Evolutionary conservation across 768 basidiomycete genomes (phyloP), one percentile per base, ranked within the genome.

Genomic region (Amanita pseudoporphyria): DNA sequence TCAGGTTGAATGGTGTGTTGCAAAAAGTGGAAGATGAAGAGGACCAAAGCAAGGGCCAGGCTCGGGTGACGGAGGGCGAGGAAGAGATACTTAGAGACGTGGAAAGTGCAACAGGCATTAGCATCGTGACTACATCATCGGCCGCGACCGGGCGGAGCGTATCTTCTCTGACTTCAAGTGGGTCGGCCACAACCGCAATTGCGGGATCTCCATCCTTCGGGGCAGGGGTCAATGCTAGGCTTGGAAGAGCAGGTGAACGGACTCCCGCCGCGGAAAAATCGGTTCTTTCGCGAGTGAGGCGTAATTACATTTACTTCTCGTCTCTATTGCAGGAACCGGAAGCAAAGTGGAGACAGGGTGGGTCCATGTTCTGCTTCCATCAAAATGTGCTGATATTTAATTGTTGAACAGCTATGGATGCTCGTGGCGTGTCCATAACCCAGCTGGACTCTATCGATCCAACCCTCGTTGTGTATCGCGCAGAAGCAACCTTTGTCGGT

Each of bases 261-360:
- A 62, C 79, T 62, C 66, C 77, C 5, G 77, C 77, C 1, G 84
- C 79, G 5, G 84, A 90, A 54, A 90, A 92, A 62, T 80, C 84
- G 3, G 86, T 98, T n/a, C 60, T 87, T 13, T 82, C 88, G 5
- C 74, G 92, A 54, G 88, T 97, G 18, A 79, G 83, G 59, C 75
- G 96, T 52, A 95, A 89, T 63, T 99, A 99, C 59, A 97, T 98
- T 47, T 97, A 98, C 65, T 98, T 99, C 64, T 94, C 94, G 1
- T 96, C 94, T 0, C 70, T 99, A 42, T 66, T 99, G 43, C 96
- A 98, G 64, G 95, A 98, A 59, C 96, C 96, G 0, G 93, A 97
- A 64, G 91, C 92, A 3, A 99, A 99, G 64, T 99, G 95, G 95
- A 82, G 82, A 60, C 74, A 83, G 60, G 88, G 87, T 90, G 64